Base-by-base conservation (phyloP, 2,329 filamentous ascomycete species). In the Myriosclerotinia scirpicola region DNA sequence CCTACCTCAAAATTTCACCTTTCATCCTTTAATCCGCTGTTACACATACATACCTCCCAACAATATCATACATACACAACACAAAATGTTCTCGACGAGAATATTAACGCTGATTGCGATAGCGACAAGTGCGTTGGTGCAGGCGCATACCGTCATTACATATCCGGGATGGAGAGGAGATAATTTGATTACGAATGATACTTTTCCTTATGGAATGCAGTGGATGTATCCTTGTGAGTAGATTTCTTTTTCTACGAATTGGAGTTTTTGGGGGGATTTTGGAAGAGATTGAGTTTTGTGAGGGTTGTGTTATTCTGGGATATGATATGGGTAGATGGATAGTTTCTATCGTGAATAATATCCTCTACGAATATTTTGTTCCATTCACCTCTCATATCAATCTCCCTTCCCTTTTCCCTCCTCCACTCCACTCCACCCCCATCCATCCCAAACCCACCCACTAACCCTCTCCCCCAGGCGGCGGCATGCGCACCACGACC, bases 401-500 rank as follows among this genome's bases (percentile, higher is more conserved):
- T n/a, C 46, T 15, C 34, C 5, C 44, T 38, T 40, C 15, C 2
- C 52, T 22, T 38, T 48, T 15, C 34, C 22, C n/a, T 15, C 54
- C 22, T 61, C 15, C 8, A 20, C 36, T 42, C n/a, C 34, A 22
- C 15, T 34, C 4, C 42, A 36, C 30, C 34, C 40, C 44, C 36
- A 20, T 7, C 12, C 30, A 34, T 34, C 46, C 44, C 74, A 97
- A 34, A 60, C 5, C 30, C 50, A 53, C 36, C 36, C 44, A 42
- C 42, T 50, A 40, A 60, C 40, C 64, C 40, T 61, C 34, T 48
- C 50, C 55, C 46, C 44, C 74, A 97, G 94, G 94, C 77, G 95
- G 95, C 67, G 95, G 95, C 69, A 87, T 94, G 81, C 82, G 83
- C 56, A 85, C 86, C 48, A 90, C 91, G 0, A 83, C 79, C 54